A percentile compares a stretch with the other conserved stretches of the same genome.
phyloP scores from a whole-genome alignment of 169 alveolate genomes.

The Cryptosporidium sp. region DNA sequence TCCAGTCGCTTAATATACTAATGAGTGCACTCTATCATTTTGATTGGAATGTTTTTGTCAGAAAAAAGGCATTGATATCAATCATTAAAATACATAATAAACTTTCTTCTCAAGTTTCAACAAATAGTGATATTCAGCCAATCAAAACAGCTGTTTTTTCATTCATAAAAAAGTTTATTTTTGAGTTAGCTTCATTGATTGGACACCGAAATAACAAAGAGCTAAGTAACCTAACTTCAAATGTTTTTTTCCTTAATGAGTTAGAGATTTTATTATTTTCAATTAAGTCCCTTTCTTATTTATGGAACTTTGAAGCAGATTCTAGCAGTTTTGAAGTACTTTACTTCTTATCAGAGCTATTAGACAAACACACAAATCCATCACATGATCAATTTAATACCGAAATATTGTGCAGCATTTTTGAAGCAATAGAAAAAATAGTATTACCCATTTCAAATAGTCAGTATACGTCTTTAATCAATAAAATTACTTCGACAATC shows the following conservation, averaged over 20 bases:
- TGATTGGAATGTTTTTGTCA: conserved; percentile 57
- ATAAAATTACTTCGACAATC: conserved; percentile 2
- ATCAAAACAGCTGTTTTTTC: conserved; percentile 27
- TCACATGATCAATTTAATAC: neutral
- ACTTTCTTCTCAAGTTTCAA: conserved; percentile 11
- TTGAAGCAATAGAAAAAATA: conserved; percentile 32
- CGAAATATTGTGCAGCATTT: neutral
- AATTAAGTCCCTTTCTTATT: conserved; percentile 25
- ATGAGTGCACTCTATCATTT: conserved; percentile 54
- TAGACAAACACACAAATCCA: neutral
- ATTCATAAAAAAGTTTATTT: conserved; percentile 30
- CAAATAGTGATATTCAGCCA: neutral
- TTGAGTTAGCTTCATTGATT: conserved; percentile 8
- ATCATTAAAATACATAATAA: conserved; percentile 31
- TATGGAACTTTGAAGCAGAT: conserved; percentile 21
- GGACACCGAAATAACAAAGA: neutral
- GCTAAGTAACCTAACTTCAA: neutral
- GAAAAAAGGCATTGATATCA: conserved; percentile 45
- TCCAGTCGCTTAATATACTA: conserved; percentile 33
- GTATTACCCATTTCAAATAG: neutral
- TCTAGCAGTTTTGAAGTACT: conserved; percentile 20
- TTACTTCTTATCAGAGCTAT: conserved; percentile 16
- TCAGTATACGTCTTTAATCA: neutral
- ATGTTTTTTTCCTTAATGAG: conserved; percentile 34
- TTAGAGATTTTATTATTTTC: conserved; percentile 8